Percentiles rank a stretch among this genome's conserved stretches.
Evolutionary conservation across 2,329 filamentous ascomycete genomes (phyloP).

Genomic region (Arachnopeziza araneosa): DNA sequence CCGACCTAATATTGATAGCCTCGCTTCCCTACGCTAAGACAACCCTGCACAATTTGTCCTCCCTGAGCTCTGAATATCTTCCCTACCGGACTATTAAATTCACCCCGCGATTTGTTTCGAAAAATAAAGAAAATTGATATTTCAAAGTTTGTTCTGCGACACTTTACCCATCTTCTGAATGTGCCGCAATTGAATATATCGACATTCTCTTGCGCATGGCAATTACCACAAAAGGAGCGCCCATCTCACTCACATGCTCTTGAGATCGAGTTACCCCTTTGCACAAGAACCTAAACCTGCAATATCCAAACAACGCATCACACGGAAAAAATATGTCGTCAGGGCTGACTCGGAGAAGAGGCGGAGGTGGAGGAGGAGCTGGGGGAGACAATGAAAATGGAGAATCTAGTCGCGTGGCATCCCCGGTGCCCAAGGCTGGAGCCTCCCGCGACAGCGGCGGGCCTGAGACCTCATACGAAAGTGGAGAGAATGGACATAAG

Average conservation of each 20-base stretch:
- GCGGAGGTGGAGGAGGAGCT: constrained; percentile 62
- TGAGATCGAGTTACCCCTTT: constrained; percentile 20
- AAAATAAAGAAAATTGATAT: not conserved
- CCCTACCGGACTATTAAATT: not conserved
- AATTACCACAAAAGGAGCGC: constrained; percentile 11
- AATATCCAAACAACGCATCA: constrained; percentile 15
- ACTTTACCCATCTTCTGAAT: not conserved
- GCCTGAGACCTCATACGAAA: constrained; percentile 82
- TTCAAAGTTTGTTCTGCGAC: not conserved
- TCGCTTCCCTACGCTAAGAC: not conserved
- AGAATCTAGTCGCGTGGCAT: constrained; percentile 60
- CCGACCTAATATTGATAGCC: not conserved
- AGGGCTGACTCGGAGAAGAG: constrained; percentile 58
- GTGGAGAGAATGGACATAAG: constrained; percentile 92
- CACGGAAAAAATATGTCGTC: constrained; percentile 37
- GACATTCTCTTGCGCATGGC: constrained; percentile 12
- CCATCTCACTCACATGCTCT: constrained; percentile 21
- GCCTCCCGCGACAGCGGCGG: constrained; percentile 49
- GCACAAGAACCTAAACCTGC: constrained; percentile 13
- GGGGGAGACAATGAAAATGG: constrained; percentile 59
- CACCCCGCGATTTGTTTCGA: not conserved
- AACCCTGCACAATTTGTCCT: not conserved
- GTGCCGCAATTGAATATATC: not conserved
- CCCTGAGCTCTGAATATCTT: constrained; percentile 1
- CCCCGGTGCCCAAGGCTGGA: constrained; percentile 58